Evolutionary conservation across 2,329 filamentous ascomycete species (phyloP).

Genomic region (Scopulariopsis brevicaulis): DNA sequence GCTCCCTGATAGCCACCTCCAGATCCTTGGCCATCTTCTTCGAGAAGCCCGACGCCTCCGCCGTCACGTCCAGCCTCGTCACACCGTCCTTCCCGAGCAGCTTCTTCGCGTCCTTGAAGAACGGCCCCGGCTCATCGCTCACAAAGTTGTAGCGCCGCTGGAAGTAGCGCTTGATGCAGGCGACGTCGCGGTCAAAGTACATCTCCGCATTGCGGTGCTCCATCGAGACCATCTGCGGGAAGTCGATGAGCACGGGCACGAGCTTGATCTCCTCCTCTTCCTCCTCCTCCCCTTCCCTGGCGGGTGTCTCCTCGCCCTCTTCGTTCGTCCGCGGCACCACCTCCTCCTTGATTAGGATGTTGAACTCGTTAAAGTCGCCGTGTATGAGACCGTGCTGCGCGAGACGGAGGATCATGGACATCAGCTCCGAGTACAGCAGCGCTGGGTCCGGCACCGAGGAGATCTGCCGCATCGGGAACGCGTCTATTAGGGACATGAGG

Average conservation of each 20-base stretch:
- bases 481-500: slow-evolving; percentile 89
- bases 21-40: slow-evolving; percentile 95
- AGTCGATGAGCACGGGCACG: slow-evolving; percentile 85
- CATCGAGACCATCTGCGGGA: slow-evolving; percentile 95
- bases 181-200: slow-evolving; percentile 94
- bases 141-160: slow-evolving; percentile 79
- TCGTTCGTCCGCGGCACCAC: slow-evolving; percentile 20
- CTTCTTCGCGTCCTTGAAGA: slow-evolving; percentile 76
- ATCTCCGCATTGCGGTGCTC: slow-evolving; percentile 89
- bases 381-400: slow-evolving; percentile 87
- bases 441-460: slow-evolving; percentile 73
- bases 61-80: slow-evolving; percentile 70
- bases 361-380: slow-evolving; percentile 99
- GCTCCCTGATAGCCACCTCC: slow-evolving; percentile 78
- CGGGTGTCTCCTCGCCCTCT: slow-evolving; percentile 14
- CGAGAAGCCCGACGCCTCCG: slow-evolving; percentile 89
- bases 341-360: slow-evolving; percentile 83
- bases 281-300: background rate
- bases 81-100: slow-evolving; percentile 52
- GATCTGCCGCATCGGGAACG: slow-evolving; percentile 84
- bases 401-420: slow-evolving; percentile 72
- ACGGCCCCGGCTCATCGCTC: slow-evolving; percentile 70
- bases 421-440: slow-evolving; percentile 80
- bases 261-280: slow-evolving; percentile 33
- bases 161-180: slow-evolving; percentile 93